These are phyloP conservation scores for Debaryomyces castellii DNA, from an alignment of 805 yeast species.

Conservation along the genomic window DNA sequence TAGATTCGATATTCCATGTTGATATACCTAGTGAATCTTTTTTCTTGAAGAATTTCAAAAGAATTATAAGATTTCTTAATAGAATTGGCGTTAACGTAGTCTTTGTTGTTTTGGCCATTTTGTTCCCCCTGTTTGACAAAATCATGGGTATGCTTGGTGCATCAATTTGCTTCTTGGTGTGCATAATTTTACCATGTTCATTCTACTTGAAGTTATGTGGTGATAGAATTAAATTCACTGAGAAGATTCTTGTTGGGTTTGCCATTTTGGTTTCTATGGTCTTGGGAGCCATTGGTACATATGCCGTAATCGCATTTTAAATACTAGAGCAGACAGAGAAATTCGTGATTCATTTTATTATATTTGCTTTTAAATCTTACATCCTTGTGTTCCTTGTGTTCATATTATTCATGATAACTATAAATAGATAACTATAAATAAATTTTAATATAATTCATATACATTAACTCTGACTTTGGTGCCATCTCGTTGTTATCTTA, in stretches of 20 bases:
- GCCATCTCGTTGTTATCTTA: not conserved
- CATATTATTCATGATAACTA: too few species aligned
- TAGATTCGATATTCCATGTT: constrained; percentile 53
- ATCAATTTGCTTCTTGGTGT: constrained; percentile 74
- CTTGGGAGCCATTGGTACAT: constrained; percentile 60
- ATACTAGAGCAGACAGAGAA: not conserved
- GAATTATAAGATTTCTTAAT: constrained; percentile 16
- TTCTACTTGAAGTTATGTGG: constrained; percentile 65
- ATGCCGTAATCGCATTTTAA: constrained; percentile 38
- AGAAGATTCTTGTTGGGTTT: constrained; percentile 38
- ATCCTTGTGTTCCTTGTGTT: too few species aligned
- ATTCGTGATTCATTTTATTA: not conserved
- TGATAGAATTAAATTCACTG: constrained; percentile 38
- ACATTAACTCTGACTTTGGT: too few species aligned
- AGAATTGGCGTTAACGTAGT: constrained; percentile 50
- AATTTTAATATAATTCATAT: too few species aligned
- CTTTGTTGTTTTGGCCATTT: constrained; percentile 58
- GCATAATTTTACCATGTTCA: constrained; percentile 72
- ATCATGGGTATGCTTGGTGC: constrained; percentile 82
- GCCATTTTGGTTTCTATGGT: constrained; percentile 46
- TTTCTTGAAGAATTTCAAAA: constrained; percentile 7
- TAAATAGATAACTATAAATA: too few species aligned
- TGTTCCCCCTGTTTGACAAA: constrained; percentile 77
- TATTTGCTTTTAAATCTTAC: not conserved
- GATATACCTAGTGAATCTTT: constrained; percentile 14